phyloP scores from a whole-genome alignment of 306 rosid species.

The Canavalia ensiformis region DNA sequence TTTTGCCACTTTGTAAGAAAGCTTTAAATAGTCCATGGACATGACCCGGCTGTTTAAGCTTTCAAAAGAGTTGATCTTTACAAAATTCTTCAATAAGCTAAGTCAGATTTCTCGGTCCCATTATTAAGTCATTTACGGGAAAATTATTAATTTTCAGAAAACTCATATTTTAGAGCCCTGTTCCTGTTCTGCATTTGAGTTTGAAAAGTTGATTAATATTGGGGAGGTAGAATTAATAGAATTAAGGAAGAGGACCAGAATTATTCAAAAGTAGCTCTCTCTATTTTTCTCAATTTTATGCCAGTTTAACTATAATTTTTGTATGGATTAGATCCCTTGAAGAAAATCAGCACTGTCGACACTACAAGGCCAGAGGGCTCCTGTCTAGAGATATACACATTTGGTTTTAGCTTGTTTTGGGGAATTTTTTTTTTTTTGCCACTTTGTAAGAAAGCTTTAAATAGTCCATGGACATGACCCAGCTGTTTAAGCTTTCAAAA shows the following conservation, averaged over 20 bases:
- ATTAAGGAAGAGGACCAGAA: too few species aligned
- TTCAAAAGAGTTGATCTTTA: not conserved
- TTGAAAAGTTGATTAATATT: not conserved
- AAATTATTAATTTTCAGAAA: not conserved
- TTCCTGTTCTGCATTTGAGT: not conserved
- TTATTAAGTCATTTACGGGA: not conserved
- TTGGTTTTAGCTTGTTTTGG: not conserved
- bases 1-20: too few species aligned
- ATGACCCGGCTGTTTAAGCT: not conserved
- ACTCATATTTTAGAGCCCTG: not conserved
- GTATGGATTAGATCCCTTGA: too few species aligned
- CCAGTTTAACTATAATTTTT: too few species aligned
- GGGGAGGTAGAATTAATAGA: not conserved
- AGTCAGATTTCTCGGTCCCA: not conserved
- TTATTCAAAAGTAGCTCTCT: too few species aligned
- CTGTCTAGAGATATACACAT: slow-evolving; percentile 1
- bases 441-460: too few species aligned
- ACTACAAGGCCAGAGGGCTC: slow-evolving; percentile 6
- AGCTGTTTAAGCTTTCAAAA: not conserved
- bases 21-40: not conserved
- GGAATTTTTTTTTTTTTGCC: too few species aligned
- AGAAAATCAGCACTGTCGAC: not conserved
- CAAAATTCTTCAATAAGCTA: not conserved
- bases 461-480: not conserved
- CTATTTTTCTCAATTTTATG: too few species aligned